A percentile compares a stretch with the other conserved stretches of the same genome.
Evolutionary conservation across 2,329 filamentous ascomycete genomes (phyloP).

Genomic region (Zymoseptoria crescenta): DNA sequence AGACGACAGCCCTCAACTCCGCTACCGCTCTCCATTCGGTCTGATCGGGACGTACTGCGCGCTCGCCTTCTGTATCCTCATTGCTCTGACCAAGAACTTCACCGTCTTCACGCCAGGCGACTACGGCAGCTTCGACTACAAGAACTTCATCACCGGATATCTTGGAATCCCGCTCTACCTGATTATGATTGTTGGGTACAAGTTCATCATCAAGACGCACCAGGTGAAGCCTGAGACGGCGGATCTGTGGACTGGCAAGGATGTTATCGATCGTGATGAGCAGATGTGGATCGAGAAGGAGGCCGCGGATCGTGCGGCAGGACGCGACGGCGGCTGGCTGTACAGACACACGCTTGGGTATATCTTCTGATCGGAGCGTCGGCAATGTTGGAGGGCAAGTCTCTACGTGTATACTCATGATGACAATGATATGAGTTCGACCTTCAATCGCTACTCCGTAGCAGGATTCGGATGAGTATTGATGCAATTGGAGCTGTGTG

Average conservation of each 20-base stretch:
- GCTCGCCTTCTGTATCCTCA: constrained; percentile 62
- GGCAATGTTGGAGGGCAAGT: not conserved
- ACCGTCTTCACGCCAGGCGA: constrained; percentile 51
- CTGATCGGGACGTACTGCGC: constrained; percentile 59
- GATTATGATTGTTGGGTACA: constrained; percentile 53
- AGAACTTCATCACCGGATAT: constrained; percentile 45
- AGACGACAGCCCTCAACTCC: constrained; percentile 31
- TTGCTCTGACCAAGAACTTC: constrained; percentile 77
- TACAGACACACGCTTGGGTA: constrained; percentile 24
- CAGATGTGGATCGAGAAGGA: constrained; percentile 27
- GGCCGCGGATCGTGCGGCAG: constrained; percentile 20
- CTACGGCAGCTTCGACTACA: constrained; percentile 58
- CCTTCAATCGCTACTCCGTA: not conserved
- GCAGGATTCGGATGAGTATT: not conserved
- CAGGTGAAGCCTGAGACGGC: constrained; percentile 47
- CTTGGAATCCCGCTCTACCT: constrained; percentile 69
- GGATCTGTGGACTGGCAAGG: constrained; percentile 53
- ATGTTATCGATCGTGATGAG: constrained; percentile 52
- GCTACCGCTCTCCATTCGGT: constrained; percentile 63
- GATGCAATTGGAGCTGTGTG: not conserved
- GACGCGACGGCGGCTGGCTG: constrained; percentile 14
- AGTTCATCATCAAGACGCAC: constrained; percentile 53
- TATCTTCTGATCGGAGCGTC: constrained; percentile 17
- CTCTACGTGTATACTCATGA: not conserved
- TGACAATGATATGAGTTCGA: not conserved